Evolutionary conservation across 192 early-diverging fungal genomes (phyloP).

Genomic region (Podila horticola): DNA sequence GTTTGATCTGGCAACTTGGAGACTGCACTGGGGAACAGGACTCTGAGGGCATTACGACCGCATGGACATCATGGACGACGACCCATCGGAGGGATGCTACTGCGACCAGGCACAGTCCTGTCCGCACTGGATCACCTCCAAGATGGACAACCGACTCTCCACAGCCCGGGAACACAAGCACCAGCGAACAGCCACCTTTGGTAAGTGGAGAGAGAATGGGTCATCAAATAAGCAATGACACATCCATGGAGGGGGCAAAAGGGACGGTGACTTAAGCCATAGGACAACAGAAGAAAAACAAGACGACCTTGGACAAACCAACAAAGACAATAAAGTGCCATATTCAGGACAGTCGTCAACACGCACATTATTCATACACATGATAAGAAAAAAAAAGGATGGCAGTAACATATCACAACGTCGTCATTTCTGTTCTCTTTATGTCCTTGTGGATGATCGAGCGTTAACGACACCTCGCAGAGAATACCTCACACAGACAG

Average conservation of each 20-base stretch:
- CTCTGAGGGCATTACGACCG: neutral
- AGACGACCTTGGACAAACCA: too few species aligned
- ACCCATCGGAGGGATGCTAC: constrained; percentile 47
- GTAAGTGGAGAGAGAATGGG: constrained; percentile 5
- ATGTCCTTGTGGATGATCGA: too few species aligned
- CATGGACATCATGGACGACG: constrained; percentile 16
- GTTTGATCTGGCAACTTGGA: neutral
- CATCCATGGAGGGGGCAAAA: neutral
- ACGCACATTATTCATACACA: too few species aligned
- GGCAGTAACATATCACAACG: too few species aligned
- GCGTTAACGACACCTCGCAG: too few species aligned
- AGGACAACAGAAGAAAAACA: too few species aligned
- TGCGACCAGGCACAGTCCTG: constrained; percentile 43
- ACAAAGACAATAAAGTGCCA: too few species aligned
- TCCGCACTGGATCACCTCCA: constrained; percentile 41
- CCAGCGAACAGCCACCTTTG: constrained; percentile 36
- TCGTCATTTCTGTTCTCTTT: too few species aligned
- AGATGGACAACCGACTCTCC: constrained; percentile 30
- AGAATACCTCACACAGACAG: too few species aligned
- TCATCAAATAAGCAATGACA: neutral
- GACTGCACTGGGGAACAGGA: neutral
- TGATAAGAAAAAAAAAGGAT: too few species aligned
- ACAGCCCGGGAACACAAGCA: constrained; percentile 33
- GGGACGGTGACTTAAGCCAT: neutral
- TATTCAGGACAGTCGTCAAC: too few species aligned